A percentile compares a stretch with the other conserved stretches of the same genome.
These are phyloP conservation scores for Rhodotorula sp. DNA, from an alignment of 1,284 basidiomycete genomes.

Conservation along the genomic window DNA sequence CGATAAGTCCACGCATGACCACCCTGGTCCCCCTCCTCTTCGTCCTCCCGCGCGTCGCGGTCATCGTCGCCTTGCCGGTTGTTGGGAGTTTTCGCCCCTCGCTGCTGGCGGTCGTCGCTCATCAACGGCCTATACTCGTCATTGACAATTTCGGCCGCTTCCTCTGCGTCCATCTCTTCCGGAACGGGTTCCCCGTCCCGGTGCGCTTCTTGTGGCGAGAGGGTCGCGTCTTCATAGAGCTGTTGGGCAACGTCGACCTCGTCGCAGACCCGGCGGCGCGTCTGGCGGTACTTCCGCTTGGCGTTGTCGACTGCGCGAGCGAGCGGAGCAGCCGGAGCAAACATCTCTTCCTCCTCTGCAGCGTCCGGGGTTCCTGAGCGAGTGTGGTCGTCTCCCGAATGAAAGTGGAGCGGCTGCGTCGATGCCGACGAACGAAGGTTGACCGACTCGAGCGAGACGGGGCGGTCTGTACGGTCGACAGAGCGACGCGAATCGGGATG, in stretches of 20 bases:
- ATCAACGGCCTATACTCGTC: slow-evolving; percentile 39
- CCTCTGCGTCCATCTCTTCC: slow-evolving; percentile 25
- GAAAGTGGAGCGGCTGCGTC: not conserved
- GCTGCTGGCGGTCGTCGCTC: slow-evolving; percentile 8
- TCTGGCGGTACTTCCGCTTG: not conserved
- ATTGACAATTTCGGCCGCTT: slow-evolving; percentile 26
- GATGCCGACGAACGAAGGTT: too few species aligned
- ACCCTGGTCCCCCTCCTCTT: not conserved
- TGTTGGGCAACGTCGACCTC: slow-evolving; percentile 16
- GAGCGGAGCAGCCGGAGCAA: not conserved
- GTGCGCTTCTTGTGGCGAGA: slow-evolving; percentile 7
- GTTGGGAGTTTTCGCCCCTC: not conserved
- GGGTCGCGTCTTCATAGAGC: slow-evolving; percentile 9
- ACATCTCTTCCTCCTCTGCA: not conserved
- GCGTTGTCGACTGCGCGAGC: not conserved
- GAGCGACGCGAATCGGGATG: too few species aligned
- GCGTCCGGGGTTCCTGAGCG: not conserved
- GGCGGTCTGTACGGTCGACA: too few species aligned
- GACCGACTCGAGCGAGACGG: not conserved
- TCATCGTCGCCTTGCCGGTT: not conserved
- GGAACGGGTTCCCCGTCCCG: slow-evolving; percentile 11
- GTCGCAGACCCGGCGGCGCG: not conserved
- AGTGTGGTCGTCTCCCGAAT: not conserved
- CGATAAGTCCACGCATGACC: slow-evolving; percentile 1
- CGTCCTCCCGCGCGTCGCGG: not conserved